phyloP scores from a whole-genome alignment of 108 stramenopile species.

The Tribonema minus region DNA sequence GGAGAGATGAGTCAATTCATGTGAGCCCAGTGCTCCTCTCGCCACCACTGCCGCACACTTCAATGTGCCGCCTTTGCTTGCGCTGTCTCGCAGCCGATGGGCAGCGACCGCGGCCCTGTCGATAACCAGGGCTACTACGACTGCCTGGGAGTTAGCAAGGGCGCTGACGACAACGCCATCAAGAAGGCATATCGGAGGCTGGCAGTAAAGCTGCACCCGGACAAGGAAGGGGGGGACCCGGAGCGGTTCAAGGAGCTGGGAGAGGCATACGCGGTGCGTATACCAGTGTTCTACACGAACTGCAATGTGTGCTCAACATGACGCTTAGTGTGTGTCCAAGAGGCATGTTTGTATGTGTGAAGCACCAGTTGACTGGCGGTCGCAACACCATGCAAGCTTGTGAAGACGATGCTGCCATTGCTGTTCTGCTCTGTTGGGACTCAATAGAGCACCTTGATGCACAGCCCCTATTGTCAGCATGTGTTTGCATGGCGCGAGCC shows the following conservation, averaged over 20 bases:
- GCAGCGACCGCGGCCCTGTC: no score
- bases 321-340: background rate
- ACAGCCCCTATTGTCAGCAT: no score
- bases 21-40: no score
- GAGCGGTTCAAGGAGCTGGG: constrained; percentile 90
- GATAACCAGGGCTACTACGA: constrained; percentile 32
- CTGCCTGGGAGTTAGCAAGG: constrained; percentile 31
- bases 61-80: no score
- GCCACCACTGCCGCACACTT: no score
- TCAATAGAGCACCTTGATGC: no score
- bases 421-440: background rate
- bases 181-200: constrained; percentile 57
- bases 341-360: background rate
- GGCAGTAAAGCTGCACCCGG: constrained; percentile 49
- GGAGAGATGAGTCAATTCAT: no score
- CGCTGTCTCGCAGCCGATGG: no score
- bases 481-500: no score
- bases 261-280: constrained; percentile 84
- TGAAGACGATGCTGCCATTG: background rate
- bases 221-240: constrained; percentile 55
- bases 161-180: constrained; percentile 38
- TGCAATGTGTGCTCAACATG: background rate
- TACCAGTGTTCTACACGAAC: background rate
- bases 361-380: background rate
- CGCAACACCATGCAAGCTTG: background rate